Percentiles rank a stretch among this genome's conserved stretches.
phyloP scores from a whole-genome alignment of 768 basidiomycete species.

The Lentinula boryana region DNA sequence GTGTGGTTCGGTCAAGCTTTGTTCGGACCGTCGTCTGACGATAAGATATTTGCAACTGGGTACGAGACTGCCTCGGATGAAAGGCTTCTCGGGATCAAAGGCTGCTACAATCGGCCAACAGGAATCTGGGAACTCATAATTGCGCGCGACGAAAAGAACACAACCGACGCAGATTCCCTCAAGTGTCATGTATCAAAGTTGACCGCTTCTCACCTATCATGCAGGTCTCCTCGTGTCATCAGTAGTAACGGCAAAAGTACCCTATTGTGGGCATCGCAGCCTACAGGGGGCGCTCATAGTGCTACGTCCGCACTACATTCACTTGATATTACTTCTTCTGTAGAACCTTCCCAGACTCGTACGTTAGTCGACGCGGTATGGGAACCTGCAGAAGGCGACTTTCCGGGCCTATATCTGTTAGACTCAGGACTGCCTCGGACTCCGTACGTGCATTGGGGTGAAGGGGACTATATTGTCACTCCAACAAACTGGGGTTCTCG shows the following conservation, averaged over 20 bases:
- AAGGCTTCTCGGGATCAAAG: slow-evolving; percentile 50
- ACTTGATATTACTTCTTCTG: slow-evolving; percentile 26
- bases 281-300: slow-evolving; percentile 53
- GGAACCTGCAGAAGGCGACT: slow-evolving; percentile 31
- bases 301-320: slow-evolving; percentile 47
- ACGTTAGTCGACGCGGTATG: slow-evolving; percentile 36
- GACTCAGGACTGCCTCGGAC: slow-evolving; percentile 30
- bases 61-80: slow-evolving; percentile 55
- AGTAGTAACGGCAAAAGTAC: slow-evolving; percentile 13
- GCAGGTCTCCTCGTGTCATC: slow-evolving; percentile 54
- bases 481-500: slow-evolving; percentile 52
- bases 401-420: slow-evolving; percentile 57
- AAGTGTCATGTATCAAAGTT: slow-evolving; percentile 27
- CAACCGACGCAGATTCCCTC: slow-evolving; percentile 10
- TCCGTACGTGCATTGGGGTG: slow-evolving; percentile 5
- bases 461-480: slow-evolving; percentile 28
- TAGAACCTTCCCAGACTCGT: slow-evolving; percentile 8
- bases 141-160: slow-evolving; percentile 8
- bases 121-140: slow-evolving; percentile 49
- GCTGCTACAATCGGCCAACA: slow-evolving; percentile 54
- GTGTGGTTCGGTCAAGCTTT: slow-evolving; percentile 50
- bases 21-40: slow-evolving; percentile 33
- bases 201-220: slow-evolving; percentile 37
- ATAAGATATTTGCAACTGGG: slow-evolving; percentile 48
- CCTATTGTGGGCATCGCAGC: slow-evolving; percentile 51